Base-by-base conservation (phyloP, 1,284 basidiomycete genomes). In the Testicularia cyperi region DNA sequence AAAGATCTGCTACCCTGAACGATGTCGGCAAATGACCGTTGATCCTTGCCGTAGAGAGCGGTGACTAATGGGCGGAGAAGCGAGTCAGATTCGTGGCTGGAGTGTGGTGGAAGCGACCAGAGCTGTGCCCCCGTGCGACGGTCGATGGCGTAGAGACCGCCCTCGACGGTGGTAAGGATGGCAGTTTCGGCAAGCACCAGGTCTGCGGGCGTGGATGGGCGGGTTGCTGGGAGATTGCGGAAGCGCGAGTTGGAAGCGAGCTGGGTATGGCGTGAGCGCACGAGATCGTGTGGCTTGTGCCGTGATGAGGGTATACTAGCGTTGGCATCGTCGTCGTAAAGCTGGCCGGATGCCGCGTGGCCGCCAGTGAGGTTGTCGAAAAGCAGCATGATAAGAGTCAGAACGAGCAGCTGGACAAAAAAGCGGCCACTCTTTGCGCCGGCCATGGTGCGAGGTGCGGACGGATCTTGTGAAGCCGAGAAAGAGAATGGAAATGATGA, bases 81-180 rank as follows among this genome's bases (percentile, higher is more conserved):
- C 24, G 48, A 47, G 33, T 68, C 54, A 15, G 60, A 56, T 28
- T 56, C 44, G 24, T 63, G 60, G 27, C 48, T 52, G 22, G 45
- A 20, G 10, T 53, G 45, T 4, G 57, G 51, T 9, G 63, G 48
- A 15, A 75, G 39, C 4, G 53, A 45, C 74, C 74, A 75, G 16
- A 70, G 54, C 33, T 40, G 47, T 5, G 40, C 45, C 19, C 91
- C 91, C 0, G 85, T 85, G 0, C 85, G 83, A 46, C 91, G 81
- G 72, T 90, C 88, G 53, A 94, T 79, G 0, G 88, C 90, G 79
- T 91, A 88, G 34, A 94, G 85, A 52, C 85, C 87, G 19, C 90
- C 91, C 77, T 94, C 91, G n/a, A 92, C 84, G 7, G 88, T 88
- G 4, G 90, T 87, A 12, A 90, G 83, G 10, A 94, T 82, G 34